Conservation (phyloP, 169 alveolate species). For the Neospora caninum region DNA sequence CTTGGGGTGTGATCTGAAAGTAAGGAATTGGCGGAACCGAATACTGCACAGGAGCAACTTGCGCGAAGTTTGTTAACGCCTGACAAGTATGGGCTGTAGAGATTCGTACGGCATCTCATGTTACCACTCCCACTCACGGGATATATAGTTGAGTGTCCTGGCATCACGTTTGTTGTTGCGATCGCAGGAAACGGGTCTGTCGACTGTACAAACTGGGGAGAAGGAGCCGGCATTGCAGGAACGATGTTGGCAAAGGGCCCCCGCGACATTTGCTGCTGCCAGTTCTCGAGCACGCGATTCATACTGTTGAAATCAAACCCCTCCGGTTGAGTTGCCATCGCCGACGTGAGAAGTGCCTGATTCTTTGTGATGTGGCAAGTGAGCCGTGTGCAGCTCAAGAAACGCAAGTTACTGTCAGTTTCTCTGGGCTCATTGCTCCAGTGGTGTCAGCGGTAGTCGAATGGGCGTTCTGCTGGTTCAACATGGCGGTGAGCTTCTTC, state of each 20-base stretch:
- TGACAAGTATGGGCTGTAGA: neutral
- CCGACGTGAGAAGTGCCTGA: constrained; percentile 27
- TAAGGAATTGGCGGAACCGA: neutral
- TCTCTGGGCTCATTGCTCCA: constrained; percentile 9
- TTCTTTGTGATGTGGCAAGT: neutral
- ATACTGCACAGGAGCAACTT: constrained; percentile 3
- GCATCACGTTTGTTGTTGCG: neutral
- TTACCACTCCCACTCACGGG: neutral
- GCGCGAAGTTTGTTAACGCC: constrained; percentile 3
- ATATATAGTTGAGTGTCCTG: neutral
- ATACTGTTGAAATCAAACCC: neutral
- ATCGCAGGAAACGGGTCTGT: neutral
- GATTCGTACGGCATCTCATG: neutral
- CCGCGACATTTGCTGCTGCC: constrained; percentile 1
- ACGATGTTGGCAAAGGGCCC: constrained; percentile 14
- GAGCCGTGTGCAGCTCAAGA: neutral
- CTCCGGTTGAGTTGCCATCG: neutral
- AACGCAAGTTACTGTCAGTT: neutral
- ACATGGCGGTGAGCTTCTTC: constrained; percentile 44
- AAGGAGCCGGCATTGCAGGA: neutral
- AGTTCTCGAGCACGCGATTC: constrained; percentile 21
- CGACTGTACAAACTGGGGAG: neutral
- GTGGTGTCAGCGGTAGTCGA: neutral
- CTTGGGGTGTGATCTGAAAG: constrained; percentile 17
- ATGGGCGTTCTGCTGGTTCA: neutral